Percentiles rank a stretch among this genome's conserved stretches.
phyloP scores from a whole-genome alignment of 2,329 filamentous ascomycete genomes.

The Verticillium nonalfalfae region DNA sequence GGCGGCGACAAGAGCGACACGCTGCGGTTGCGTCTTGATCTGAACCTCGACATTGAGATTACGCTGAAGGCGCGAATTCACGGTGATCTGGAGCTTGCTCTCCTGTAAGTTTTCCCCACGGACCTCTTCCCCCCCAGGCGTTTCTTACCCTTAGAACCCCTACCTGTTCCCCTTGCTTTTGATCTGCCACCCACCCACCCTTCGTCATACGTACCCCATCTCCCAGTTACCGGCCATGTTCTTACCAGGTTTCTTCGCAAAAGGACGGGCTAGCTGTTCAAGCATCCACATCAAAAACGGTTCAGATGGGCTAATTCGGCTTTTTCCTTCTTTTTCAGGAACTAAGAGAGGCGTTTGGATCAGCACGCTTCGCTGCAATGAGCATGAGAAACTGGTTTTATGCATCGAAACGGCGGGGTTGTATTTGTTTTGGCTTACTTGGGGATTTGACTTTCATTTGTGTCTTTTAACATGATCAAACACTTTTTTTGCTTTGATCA shows the following conservation, averaged over 20 bases:
- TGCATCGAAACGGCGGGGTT: background rate
- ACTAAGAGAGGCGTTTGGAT: slow-evolving; percentile 7
- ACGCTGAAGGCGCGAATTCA: slow-evolving; percentile 81
- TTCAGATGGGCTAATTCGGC: slow-evolving; percentile 13
- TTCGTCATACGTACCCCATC: slow-evolving; percentile 1
- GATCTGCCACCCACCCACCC: slow-evolving; percentile 2
- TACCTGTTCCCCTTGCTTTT: slow-evolving; percentile 1
- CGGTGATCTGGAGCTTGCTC: slow-evolving; percentile 72
- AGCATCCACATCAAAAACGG: background rate
- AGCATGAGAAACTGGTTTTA: background rate
- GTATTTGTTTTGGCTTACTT: background rate
- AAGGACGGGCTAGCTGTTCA: slow-evolving; percentile 15
- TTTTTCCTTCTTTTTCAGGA: slow-evolving; percentile 13
- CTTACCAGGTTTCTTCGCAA: slow-evolving; percentile 7
- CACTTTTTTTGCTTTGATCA: slow-evolving; percentile 4
- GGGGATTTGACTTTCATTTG: background rate
- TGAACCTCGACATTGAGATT: slow-evolving; percentile 80
- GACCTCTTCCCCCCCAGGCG: background rate
- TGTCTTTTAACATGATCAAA: background rate
- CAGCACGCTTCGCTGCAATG: background rate
- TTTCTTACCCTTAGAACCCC: background rate
- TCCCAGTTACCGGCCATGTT: slow-evolving; percentile 9
- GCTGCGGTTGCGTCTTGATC: slow-evolving; percentile 65
- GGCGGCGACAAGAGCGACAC: slow-evolving; percentile 53
- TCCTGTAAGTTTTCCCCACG: slow-evolving; percentile 41